Conservation (phyloP, 805 yeast species). For the Candida awuae region DNA sequence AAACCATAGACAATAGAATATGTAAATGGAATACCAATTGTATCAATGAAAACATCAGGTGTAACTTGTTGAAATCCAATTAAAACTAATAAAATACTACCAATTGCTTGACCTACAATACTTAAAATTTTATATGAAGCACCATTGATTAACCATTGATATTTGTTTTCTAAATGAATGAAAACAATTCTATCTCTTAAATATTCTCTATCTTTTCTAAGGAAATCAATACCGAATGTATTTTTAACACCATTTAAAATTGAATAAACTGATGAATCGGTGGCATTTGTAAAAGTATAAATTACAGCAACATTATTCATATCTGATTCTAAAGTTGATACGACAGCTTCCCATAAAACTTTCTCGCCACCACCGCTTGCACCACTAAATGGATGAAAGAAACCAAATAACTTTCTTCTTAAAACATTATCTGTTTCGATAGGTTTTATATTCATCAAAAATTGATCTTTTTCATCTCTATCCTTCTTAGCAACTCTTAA, state of each 20-base stretch:
- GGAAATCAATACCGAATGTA: constrained; percentile 25
- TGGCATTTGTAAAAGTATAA: constrained; percentile 37
- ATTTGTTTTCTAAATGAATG: constrained; percentile 25
- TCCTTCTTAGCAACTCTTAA: constrained; percentile 26
- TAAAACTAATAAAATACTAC: constrained; percentile 57
- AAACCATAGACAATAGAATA: constrained; percentile 56
- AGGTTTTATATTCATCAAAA: constrained; percentile 22
- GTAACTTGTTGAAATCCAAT: constrained; percentile 61
- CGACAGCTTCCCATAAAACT: constrained; percentile 91
- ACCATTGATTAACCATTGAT: constrained; percentile 56
- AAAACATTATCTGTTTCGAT: constrained; percentile 25
- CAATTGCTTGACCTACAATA: constrained; percentile 79
- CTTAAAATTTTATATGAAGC: constrained; percentile 73
- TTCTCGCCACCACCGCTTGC: constrained; percentile 99
- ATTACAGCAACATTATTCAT: constrained; percentile 50
- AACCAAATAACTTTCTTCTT: constrained; percentile 57
- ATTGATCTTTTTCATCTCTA: constrained; percentile 14
- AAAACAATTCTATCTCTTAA: constrained; percentile 26
- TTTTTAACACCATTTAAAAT: constrained; percentile 19
- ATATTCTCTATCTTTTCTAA: constrained; percentile 8
- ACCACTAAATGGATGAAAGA: constrained; percentile 91
- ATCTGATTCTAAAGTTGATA: constrained; percentile 49
- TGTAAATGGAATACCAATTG: constrained; percentile 88
- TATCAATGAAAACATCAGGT: constrained; percentile 92
- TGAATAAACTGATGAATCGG: constrained; percentile 19